phyloP scores from a whole-genome alignment of 129 eudicot species.

The Saussurea involucrata region DNA sequence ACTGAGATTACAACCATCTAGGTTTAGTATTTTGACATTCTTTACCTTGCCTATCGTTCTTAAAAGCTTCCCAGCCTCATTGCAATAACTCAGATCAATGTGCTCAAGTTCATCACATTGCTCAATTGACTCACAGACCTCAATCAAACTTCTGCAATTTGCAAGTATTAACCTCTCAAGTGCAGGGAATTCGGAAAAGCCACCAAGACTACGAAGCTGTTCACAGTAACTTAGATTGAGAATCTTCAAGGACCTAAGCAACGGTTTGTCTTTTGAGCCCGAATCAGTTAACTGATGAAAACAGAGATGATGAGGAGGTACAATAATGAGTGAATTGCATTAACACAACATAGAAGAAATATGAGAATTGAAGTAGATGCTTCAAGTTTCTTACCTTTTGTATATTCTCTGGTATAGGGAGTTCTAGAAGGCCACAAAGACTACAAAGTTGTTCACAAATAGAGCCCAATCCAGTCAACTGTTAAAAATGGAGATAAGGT shows the following conservation, averaged over 20 bases:
- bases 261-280: neutral
- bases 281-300: neutral
- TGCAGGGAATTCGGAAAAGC: neutral
- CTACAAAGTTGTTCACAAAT: too few relatives aligned
- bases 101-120: neutral
- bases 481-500: too few relatives aligned
- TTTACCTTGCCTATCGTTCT: neutral
- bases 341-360: neutral
- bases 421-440: too few relatives aligned
- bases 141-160: neutral
- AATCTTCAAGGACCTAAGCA: neutral
- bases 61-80: neutral
- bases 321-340: neutral
- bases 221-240: neutral
- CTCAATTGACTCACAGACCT: neutral
- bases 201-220: neutral
- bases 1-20: neutral
- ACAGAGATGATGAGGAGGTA: neutral
- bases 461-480: too few relatives aligned
- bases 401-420: too few relatives aligned
- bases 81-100: neutral
- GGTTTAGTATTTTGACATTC: neutral
- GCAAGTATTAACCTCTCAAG: neutral
- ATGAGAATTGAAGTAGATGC: neutral
- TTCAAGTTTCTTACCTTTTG: conserved; percentile 4